These are phyloP conservation scores for Cercospora sesami DNA, from an alignment of 2,329 filamentous ascomycete genomes.

Conservation along the genomic window DNA sequence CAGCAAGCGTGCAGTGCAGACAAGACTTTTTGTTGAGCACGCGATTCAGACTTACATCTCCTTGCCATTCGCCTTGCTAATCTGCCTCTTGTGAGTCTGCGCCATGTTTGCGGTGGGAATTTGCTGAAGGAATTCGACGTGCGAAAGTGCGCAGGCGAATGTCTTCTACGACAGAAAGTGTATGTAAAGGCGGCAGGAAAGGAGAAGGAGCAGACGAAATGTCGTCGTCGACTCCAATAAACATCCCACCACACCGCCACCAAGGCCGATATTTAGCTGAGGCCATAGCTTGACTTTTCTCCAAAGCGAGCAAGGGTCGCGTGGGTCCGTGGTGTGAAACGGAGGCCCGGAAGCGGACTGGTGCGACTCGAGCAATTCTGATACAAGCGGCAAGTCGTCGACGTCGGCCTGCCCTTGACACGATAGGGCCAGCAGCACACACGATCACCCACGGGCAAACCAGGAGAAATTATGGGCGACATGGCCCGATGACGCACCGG, in stretches of 20 bases:
- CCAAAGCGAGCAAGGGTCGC: background rate
- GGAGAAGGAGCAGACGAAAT: background rate
- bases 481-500: constrained; percentile 6
- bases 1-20: background rate
- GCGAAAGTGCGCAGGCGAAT: background rate
- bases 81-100: constrained; percentile 33
- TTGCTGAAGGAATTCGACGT: background rate
- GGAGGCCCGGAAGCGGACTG: background rate
- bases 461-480: background rate
- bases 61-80: constrained; percentile 39
- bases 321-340: background rate
- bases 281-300: constrained; percentile 15
- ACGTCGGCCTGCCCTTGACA: background rate
- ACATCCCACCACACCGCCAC: constrained; percentile 18
- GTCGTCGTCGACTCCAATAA: constrained; percentile 2
- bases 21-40: background rate
- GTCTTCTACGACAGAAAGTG: background rate
- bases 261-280: constrained; percentile 14
- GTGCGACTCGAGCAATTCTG: constrained; percentile 7
- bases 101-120: constrained; percentile 17
- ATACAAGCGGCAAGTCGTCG: background rate
- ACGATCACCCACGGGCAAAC: background rate
- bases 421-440: background rate
- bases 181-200: background rate
- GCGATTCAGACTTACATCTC: constrained; percentile 32